phyloP scores from a whole-genome alignment of 192 early-diverging fungal genomes.

The Umbelopsis isabellina region DNA sequence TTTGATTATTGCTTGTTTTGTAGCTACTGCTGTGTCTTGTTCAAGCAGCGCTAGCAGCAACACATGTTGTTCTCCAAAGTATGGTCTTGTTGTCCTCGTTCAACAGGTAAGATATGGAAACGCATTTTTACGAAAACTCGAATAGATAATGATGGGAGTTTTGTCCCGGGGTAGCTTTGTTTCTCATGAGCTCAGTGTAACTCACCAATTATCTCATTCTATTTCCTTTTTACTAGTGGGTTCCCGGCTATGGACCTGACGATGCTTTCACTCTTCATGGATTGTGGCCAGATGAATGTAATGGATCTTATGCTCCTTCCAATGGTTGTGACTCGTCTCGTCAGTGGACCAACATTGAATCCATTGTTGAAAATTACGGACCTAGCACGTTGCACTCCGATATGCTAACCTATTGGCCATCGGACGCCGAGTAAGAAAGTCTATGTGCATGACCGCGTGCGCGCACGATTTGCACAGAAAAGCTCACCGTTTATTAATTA shows the following conservation, averaged over 20 bases:
- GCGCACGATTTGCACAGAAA: neutral
- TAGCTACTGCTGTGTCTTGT: constrained; percentile 40
- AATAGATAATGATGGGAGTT: no score
- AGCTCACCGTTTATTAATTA: neutral
- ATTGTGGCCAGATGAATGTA: constrained; percentile 75
- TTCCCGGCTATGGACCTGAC: constrained; percentile 55
- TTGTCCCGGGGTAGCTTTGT: no score
- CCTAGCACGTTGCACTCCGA: constrained; percentile 38
- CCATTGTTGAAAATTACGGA: constrained; percentile 50
- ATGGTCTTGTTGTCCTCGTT: constrained; percentile 54
- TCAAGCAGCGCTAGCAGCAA: constrained; percentile 25
- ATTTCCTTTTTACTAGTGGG: constrained; percentile 51
- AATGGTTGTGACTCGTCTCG: constrained; percentile 65
- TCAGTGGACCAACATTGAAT: constrained; percentile 55
- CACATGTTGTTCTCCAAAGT: constrained; percentile 57
- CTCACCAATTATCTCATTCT: neutral
- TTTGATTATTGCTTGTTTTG: neutral
- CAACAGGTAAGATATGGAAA: constrained; percentile 36
- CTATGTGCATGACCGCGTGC: neutral
- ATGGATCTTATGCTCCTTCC: constrained; percentile 36
- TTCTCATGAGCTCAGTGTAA: no score
- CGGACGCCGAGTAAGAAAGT: constrained; percentile 41
- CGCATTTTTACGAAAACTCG: no score
- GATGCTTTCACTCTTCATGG: constrained; percentile 76
- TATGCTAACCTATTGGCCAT: constrained; percentile 70